phyloP scores from a whole-genome alignment of 2,329 filamentous ascomycete genomes.

The Colletotrichum sp. region DNA sequence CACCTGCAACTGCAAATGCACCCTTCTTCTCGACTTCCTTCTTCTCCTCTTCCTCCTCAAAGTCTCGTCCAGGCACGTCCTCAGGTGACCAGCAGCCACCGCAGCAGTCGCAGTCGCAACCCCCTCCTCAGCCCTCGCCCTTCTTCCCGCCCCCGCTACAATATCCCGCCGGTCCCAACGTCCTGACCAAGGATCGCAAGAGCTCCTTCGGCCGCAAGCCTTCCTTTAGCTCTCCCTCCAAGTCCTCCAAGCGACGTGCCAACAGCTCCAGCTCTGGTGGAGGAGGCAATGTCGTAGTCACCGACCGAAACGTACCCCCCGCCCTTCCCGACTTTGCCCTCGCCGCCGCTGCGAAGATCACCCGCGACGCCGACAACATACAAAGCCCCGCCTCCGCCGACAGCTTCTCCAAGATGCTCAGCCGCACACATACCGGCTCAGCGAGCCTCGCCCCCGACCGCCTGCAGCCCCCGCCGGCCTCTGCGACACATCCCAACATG shows the following conservation, averaged over 20 bases:
- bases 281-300: conserved; percentile 43
- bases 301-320: conserved; percentile 54
- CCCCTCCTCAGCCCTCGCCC: conserved; percentile 14
- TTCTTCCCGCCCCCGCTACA: conserved; percentile 20
- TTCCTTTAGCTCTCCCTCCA: conserved; percentile 49
- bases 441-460: conserved; percentile 28
- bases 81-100: conserved; percentile 21
- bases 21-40: conserved; percentile 41
- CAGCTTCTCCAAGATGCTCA: conserved; percentile 48
- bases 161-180: conserved; percentile 29
- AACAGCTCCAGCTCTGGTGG: conserved; percentile 47
- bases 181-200: conserved; percentile 52
- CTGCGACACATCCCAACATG: conserved; percentile 24
- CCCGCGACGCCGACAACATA: conserved; percentile 32
- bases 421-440: conserved; percentile 42
- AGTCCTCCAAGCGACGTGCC: conserved; percentile 38
- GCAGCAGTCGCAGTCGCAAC: conserved; percentile 20
- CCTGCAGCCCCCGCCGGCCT: conserved; percentile 30
- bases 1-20: conserved; percentile 27
- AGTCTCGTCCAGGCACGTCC: conserved; percentile 25
- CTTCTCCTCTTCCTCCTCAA: conserved; percentile 36
- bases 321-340: conserved; percentile 60
- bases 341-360: conserved; percentile 51
- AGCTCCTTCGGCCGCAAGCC: conserved; percentile 59
- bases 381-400: conserved; percentile 34